Evolutionary conservation across 2,329 filamentous ascomycete genomes (phyloP).

Genomic region (Penicillium rolfsii): DNA sequence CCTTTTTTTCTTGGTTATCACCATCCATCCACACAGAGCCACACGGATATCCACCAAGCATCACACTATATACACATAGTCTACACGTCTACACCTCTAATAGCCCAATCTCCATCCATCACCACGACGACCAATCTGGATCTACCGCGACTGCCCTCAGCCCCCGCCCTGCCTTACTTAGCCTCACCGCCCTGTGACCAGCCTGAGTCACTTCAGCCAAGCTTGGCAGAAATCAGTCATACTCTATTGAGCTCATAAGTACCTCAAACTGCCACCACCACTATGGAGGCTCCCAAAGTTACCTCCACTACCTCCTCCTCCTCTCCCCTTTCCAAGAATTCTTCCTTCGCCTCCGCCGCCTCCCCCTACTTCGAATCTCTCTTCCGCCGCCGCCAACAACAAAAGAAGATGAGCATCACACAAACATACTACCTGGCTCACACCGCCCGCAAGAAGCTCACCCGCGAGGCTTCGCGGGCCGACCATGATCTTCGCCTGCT

Average conservation of each 20-base stretch:
- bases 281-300: slow-evolving; percentile 29
- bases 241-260: slow-evolving; percentile 32
- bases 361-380: slow-evolving; percentile 48
- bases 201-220: slow-evolving; percentile 39
- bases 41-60: neutral
- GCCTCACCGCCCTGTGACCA: slow-evolving; percentile 39
- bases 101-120: neutral
- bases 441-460: slow-evolving; percentile 95
- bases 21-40: neutral
- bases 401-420: slow-evolving; percentile 94
- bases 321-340: slow-evolving; percentile 16
- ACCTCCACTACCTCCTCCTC: slow-evolving; percentile 14
- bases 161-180: slow-evolving; percentile 7
- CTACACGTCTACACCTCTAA: neutral
- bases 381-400: slow-evolving; percentile 54
- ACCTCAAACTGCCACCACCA: slow-evolving; percentile 35
- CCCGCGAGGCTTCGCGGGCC: slow-evolving; percentile 81
- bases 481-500: slow-evolving; percentile 95
- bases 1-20: neutral
- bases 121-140: neutral
- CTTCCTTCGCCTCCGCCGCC: slow-evolving; percentile 36
- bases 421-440: slow-evolving; percentile 99
- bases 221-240: slow-evolving; percentile 37
- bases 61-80: neutral
- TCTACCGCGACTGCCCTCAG: slow-evolving; percentile 1